A percentile compares a stretch with the other conserved stretches of the same genome.
Conservation (phyloP, 805 yeast genomes). For the Pichia rugopelliculosa region DNA sequence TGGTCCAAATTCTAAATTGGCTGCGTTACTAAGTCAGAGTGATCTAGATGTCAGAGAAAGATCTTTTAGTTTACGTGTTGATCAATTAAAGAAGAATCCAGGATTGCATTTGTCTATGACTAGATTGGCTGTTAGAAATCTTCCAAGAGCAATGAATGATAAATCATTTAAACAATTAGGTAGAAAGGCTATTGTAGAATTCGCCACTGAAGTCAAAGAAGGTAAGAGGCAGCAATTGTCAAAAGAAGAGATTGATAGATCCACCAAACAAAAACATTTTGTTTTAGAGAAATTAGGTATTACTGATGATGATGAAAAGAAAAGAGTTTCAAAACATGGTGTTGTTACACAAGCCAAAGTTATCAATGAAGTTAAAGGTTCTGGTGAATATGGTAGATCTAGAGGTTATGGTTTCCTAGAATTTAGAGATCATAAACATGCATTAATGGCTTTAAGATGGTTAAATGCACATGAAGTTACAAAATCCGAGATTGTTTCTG, state of each 20-base stretch:
- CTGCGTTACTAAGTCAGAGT: slow-evolving; percentile 53
- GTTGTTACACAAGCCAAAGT: slow-evolving; percentile 91
- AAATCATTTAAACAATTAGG: slow-evolving; percentile 87
- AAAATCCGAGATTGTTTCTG: slow-evolving; percentile 58
- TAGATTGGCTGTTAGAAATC: slow-evolving; percentile 86
- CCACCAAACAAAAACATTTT: slow-evolving; percentile 53
- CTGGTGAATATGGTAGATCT: slow-evolving; percentile 81
- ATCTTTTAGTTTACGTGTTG: slow-evolving; percentile 77
- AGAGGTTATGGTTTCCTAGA: slow-evolving; percentile 97
- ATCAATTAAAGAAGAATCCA: slow-evolving; percentile 87
- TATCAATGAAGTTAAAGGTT: slow-evolving; percentile 84
- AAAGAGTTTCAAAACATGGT: slow-evolving; percentile 72
- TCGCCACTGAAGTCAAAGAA: slow-evolving; percentile 81
- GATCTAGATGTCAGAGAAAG: slow-evolving; percentile 86
- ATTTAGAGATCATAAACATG: slow-evolving; percentile 83
- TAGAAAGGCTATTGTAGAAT: slow-evolving; percentile 88
- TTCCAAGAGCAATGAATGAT: slow-evolving; percentile 87
- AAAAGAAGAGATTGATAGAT: slow-evolving; percentile 80
- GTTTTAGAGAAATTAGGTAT: slow-evolving; percentile 29
- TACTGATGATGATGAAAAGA: slow-evolving; percentile 35
- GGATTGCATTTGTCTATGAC: slow-evolving; percentile 88
- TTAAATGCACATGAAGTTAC: slow-evolving; percentile 87
- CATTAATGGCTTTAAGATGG: slow-evolving; percentile 96
- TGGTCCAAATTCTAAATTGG: slow-evolving; percentile 70
- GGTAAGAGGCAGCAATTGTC: slow-evolving; percentile 74